Base-by-base conservation (phyloP, 768 basidiomycete species). In the Erythrobasidium yunnanense region DNA sequence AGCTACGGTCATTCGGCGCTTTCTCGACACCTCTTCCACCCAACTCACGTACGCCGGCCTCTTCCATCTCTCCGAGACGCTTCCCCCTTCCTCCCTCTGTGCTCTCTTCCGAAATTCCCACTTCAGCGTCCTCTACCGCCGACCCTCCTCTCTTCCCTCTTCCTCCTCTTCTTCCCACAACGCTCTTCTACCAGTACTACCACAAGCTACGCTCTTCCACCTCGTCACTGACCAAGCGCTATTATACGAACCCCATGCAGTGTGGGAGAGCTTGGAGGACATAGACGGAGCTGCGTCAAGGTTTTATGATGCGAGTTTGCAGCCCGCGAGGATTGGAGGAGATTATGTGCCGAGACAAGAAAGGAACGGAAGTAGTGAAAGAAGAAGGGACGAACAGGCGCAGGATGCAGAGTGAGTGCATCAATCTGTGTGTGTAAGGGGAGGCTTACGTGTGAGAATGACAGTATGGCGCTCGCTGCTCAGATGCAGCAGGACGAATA, bases 101-200 rank as follows among this genome's bases (percentile, higher is more conserved):
- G 90, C 90, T 0, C 82, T 92, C 68, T 93, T 91, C 80, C 84
- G 91, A 56, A 89, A 84, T 76, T 90, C 88, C 0, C 91, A 93
- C 73, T 83, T 95, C 15, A 85, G 86, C 0, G 90, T 93, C 7
- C 79, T 95, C 1, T 87, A 90, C 79, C 79, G 66, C 73, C 80
- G 55, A 11, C 69, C 71, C 5, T 30, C 45, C 15, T 34, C 34
- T 22, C 29, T 52, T 52, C 20, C 23, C 35, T 58, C 56, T 3
- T 4, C 3, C n/a, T 45, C 32, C 63, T 54, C 4, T n/a, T 29
- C 17, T n/a, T n/a, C n/a, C n/a, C n/a, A n/a, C 3, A 55, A 6
- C 17, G 18, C 4, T 25, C 30, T 23, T 22, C 2, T 4, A 32
- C 32, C 32, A 45, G 25, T 20, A 30, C 34, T 63, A n/a, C n/a